phyloP scores from a whole-genome alignment of 768 basidiomycete genomes.

The Candolleomyces eurysporus region DNA sequence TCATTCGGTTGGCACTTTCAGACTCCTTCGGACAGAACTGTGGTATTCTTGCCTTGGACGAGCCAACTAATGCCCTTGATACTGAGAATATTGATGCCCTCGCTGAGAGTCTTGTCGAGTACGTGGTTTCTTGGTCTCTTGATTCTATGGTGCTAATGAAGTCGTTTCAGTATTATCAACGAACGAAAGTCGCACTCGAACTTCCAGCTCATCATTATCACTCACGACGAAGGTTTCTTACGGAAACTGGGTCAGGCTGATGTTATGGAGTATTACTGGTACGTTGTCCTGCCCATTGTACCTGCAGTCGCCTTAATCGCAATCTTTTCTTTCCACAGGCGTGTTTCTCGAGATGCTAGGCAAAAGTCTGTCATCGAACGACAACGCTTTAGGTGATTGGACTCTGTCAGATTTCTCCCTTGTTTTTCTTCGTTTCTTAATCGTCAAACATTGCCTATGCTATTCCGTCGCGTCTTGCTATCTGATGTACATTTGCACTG shows the following conservation, averaged over 20 bases:
- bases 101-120: slow-evolving; percentile 91
- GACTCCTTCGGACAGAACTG: slow-evolving; percentile 98
- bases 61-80: slow-evolving; percentile 97
- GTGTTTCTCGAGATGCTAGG: slow-evolving; percentile 65
- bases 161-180: slow-evolving; percentile 74
- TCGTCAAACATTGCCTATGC: too few relatives aligned
- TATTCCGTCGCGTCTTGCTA: too few relatives aligned
- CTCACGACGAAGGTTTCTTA: slow-evolving; percentile 95
- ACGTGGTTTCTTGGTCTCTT: slow-evolving; percentile 28
- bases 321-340: slow-evolving; percentile 54
- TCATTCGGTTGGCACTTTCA: slow-evolving; percentile 94
- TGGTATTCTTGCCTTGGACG: slow-evolving; percentile 95
- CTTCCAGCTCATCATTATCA: slow-evolving; percentile 96
- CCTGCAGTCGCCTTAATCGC: not conserved
- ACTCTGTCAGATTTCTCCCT: too few relatives aligned
- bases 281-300: slow-evolving; percentile 18
- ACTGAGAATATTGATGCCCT: slow-evolving; percentile 94
- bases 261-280: slow-evolving; percentile 97
- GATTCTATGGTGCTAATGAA: slow-evolving; percentile 8
- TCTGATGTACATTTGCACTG: too few relatives aligned
- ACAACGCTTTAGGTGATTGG: slow-evolving; percentile 54
- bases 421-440: too few relatives aligned
- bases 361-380: slow-evolving; percentile 81
- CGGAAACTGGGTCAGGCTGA: slow-evolving; percentile 84
- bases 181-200: slow-evolving; percentile 87